phyloP scores from a whole-genome alignment of 2,329 filamentous ascomycete genomes.

The Clarireedia monteithiana region DNA sequence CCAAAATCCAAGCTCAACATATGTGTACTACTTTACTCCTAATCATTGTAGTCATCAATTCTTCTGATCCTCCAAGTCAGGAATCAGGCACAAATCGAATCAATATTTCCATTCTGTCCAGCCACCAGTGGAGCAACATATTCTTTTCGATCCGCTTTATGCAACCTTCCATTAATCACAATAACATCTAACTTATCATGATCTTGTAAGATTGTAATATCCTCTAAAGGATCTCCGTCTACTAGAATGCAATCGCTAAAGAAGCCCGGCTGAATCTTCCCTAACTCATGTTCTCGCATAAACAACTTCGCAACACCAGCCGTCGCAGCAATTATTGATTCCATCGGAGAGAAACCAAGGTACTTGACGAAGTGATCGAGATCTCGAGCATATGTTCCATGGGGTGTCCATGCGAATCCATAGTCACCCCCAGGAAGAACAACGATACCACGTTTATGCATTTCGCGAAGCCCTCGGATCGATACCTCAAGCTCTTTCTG shows the following conservation, averaged over 20 bases:
- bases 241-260: not conserved
- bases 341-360: constrained; percentile 36
- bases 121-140: not conserved
- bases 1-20: no score
- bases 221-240: not conserved
- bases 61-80: no score
- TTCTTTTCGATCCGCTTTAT: not conserved
- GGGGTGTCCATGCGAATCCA: constrained; percentile 38
- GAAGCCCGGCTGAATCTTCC: not conserved
- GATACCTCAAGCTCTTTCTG: constrained; percentile 35
- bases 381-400: constrained; percentile 39
- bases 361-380: constrained; percentile 37
- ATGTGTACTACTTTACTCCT: no score
- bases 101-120: no score
- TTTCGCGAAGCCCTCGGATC: constrained; percentile 34
- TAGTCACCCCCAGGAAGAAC: constrained; percentile 39
- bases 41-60: no score
- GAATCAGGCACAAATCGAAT: no score
- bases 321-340: constrained; percentile 37
- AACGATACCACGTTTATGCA: constrained; percentile 36
- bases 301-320: not conserved
- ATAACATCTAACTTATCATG: not conserved
- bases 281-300: not conserved
- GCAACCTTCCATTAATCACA: not conserved
- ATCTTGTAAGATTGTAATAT: not conserved